phyloP scores from a whole-genome alignment of 176 grass and related monocot genomes.

The Oryza meridionalis region DNA sequence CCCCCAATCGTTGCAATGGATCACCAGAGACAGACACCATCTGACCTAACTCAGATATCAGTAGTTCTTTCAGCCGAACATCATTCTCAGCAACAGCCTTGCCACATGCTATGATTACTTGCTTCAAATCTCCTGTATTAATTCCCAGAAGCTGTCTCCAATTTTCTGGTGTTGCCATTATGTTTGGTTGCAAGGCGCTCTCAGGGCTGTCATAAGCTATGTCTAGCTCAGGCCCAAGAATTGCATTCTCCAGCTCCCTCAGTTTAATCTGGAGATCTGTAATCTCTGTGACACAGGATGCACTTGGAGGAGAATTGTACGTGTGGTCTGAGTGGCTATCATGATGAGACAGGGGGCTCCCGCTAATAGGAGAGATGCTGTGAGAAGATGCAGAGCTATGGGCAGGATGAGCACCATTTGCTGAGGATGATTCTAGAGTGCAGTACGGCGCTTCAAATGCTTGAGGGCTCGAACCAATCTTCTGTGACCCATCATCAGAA shows the following conservation, averaged over 20 bases:
- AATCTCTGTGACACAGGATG: slow-evolving; percentile 73
- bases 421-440: slow-evolving; percentile 78
- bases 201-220: slow-evolving; percentile 48
- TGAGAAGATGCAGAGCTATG: slow-evolving; percentile 73
- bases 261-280: slow-evolving; percentile 69
- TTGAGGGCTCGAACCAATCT: slow-evolving; percentile 30
- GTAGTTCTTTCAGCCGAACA: slow-evolving; percentile 42
- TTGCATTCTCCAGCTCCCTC: slow-evolving; percentile 70
- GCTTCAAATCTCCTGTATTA: slow-evolving; percentile 65
- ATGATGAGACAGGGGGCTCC: slow-evolving; percentile 73
- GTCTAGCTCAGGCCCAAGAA: slow-evolving; percentile 77
- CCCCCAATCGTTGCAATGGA: slow-evolving; percentile 68
- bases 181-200: slow-evolving; percentile 40
- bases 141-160: slow-evolving; percentile 76
- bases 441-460: slow-evolving; percentile 55
- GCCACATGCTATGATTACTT: slow-evolving; percentile 62
- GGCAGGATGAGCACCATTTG: slow-evolving; percentile 51
- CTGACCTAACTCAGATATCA: slow-evolving; percentile 64
- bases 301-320: slow-evolving; percentile 66
- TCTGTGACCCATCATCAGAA: slow-evolving; percentile 47
- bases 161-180: slow-evolving; percentile 33
- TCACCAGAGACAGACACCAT: slow-evolving; percentile 72
- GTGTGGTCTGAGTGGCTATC: slow-evolving; percentile 62
- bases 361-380: slow-evolving; percentile 49
- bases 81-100: slow-evolving; percentile 62